Conservation (phyloP, 495 filamentous ascomycete species). For the Penicillium dipodomyicola region DNA sequence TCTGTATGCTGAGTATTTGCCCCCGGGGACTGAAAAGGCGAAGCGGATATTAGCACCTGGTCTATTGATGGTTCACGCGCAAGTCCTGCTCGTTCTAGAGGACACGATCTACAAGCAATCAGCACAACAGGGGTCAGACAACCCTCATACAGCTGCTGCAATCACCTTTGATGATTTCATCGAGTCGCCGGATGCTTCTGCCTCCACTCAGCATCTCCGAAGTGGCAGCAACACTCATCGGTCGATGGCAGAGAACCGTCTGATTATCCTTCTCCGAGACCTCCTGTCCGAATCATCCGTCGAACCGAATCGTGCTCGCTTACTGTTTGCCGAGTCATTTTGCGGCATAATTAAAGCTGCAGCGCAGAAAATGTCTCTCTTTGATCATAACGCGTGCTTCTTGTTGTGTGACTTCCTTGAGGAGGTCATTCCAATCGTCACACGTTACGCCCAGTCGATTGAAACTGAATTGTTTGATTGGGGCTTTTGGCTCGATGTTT, state of each 20-base stretch:
- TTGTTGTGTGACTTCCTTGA: slow-evolving; percentile 91
- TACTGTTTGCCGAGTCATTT: slow-evolving; percentile 79
- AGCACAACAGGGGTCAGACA: slow-evolving; percentile 49
- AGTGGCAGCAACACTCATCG: slow-evolving; percentile 63
- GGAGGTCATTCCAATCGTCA: slow-evolving; percentile 63
- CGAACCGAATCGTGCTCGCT: slow-evolving; percentile 53
- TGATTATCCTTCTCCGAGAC: slow-evolving; percentile 84
- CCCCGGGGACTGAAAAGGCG: slow-evolving; percentile 60
- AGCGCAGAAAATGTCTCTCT: slow-evolving; percentile 74
- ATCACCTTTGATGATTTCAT: slow-evolving; percentile 77
- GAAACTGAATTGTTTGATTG: slow-evolving; percentile 61
- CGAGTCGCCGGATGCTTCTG: slow-evolving; percentile 64
- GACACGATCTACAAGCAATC: slow-evolving; percentile 75
- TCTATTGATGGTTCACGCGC: slow-evolving; percentile 79
- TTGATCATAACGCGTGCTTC: slow-evolving; percentile 86
- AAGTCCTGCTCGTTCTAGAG: slow-evolving; percentile 79
- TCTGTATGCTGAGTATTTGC: slow-evolving; percentile 76
- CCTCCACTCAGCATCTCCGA: slow-evolving; percentile 63
- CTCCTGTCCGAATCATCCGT: slow-evolving; percentile 69
- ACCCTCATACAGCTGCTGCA: slow-evolving; percentile 54
- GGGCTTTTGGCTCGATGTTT: slow-evolving; percentile 86
- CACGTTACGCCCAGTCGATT: slow-evolving; percentile 54
- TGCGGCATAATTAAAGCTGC: slow-evolving; percentile 67
- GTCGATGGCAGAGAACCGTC: slow-evolving; percentile 86
- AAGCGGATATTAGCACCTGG: slow-evolving; percentile 68